These are phyloP conservation scores for Beauveria asiatica DNA, from an alignment of 2,329 filamentous ascomycete genomes.

Conservation along the genomic window DNA sequence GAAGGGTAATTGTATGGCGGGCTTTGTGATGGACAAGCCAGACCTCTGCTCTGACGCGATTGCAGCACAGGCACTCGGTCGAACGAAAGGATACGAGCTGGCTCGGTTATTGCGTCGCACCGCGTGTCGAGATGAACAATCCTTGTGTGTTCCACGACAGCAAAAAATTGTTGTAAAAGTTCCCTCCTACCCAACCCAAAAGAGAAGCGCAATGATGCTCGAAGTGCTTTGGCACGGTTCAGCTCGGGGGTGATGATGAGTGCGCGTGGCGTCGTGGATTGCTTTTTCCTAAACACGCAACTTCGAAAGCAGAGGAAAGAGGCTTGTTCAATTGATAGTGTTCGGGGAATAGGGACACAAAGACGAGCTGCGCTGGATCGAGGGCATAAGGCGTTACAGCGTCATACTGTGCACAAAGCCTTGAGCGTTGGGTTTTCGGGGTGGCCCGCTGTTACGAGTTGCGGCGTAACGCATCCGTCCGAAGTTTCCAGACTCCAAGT, in stretches of 20 bases:
- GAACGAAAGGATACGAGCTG: slow-evolving; percentile 4
- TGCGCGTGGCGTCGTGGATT: not conserved
- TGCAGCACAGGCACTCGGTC: not conserved
- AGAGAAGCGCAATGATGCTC: not conserved
- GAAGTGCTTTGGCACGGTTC: not conserved
- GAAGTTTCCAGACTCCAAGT: not conserved
- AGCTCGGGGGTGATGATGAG: not conserved
- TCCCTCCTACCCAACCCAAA: slow-evolving; percentile 5
- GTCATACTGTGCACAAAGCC: not conserved
- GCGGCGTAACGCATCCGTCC: slow-evolving; percentile 5
- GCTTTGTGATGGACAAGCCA: not conserved
- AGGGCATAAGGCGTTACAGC: not conserved
- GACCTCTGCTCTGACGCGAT: not conserved
- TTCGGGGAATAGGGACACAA: not conserved
- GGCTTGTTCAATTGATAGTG: not conserved
- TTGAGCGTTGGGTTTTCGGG: not conserved
- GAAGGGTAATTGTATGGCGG: not conserved
- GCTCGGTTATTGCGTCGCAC: slow-evolving; percentile 6
- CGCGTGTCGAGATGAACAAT: not conserved
- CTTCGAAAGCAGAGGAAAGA: not conserved
- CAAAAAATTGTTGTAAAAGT: not conserved
- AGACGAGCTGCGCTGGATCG: not conserved
- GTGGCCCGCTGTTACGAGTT: slow-evolving; percentile 2
- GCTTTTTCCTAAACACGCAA: not conserved
- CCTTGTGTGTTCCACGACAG: not conserved